Evolutionary conservation across 2,329 filamentous ascomycete species (phyloP), one percentile per base, ranked within the genome.

Genomic region (Pestalotiopsis sp.): DNA sequence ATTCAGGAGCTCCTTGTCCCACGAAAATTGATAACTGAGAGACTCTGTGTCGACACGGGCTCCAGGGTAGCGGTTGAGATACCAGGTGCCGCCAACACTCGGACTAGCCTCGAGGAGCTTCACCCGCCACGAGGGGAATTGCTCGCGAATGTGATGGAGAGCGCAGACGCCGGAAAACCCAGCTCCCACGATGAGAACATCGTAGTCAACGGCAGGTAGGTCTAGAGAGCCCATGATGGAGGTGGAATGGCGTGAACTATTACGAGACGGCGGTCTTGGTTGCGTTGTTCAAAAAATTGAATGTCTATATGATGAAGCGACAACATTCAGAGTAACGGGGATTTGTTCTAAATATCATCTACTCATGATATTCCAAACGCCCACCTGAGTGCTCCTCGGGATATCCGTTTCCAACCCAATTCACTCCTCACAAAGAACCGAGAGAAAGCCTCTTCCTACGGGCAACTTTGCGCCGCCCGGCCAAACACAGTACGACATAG

Each of bases 61-160:
- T 14, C 67, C 67, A 2, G 67, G 67, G 17, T 68, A 68, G n/a
- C 61, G 61, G 25, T 68, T 68, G 25, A 36, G 36, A 25, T 67
- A 65, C 67, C 67, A 68, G 4, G 61, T 65, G 52, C 67, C 67
- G 52, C 67, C 67, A 2, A 64, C 67, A 20, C 67, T 20, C 6
- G 61, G n/a, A 23, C 61, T 64, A 11, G 64, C 64, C 39, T 69
- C 64, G n/a, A 67, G 64, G 3, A 69, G 57, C 39, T 45, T 67
- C 6, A 69, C 68, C 17, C 68, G 64, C 31, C 61, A 58, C 3
- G 59, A 59, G 20, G 58, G 66, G 12, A 67, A 63, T 11, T 27
- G 64, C 59, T 69, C 52, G 13, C 68, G 65, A n/a, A 67, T 67
- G 14, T 66, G 64, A 23, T 69, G 64, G 14, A 69, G 65, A 14